Evolutionary conservation across 306 rosid genomes (phyloP), one percentile per base, ranked within the genome.

Genomic region (Pterocarpus santalinus): DNA sequence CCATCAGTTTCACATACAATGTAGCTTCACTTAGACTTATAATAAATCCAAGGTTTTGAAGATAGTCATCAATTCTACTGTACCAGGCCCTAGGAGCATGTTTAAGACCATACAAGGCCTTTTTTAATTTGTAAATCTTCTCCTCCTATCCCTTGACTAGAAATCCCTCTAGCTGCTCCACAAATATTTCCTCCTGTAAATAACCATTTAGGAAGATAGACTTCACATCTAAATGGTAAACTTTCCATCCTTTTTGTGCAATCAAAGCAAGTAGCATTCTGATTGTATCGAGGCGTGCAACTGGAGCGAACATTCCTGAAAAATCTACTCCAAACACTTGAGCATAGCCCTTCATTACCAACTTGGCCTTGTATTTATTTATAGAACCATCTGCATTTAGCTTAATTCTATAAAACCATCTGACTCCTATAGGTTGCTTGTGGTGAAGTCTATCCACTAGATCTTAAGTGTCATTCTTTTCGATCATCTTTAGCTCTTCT

Each of bases 351-450:
- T 61, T 61, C 8, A 33, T 1, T 9, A 62, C 66, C n/a, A 61
- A 12, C 10, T 46, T 62, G 7, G 16, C 41, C 43, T 63, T 63
- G 22, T 63, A 63, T 13, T 63, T 63, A 35, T 34, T 63, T 63
- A 63, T 33, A 35, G 44, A 63, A 62, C 67, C 41, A 62, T 62
- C 43, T 11, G 17, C 7, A 33, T 62, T 62, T 0, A 62, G 41
- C 34, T 62, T 62, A 0, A 16, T 62, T 62, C 16, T 62, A 65
- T 65, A 35, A 65, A 35, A 49, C 49, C 30, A 65, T 65, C 36
- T 65, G 22, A 65, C 49, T 2, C 70, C 13, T 14, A 65, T 65
- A 65, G 49, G 49, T n/a, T 65, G 30, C 32, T 65, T 65, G 49
- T 65, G 70, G n/a, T 15, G 30, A 14, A 32, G 49, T 65, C 30